Base-by-base conservation (phyloP, 108 stramenopile species). In the Nitzschia sp. region DNA sequence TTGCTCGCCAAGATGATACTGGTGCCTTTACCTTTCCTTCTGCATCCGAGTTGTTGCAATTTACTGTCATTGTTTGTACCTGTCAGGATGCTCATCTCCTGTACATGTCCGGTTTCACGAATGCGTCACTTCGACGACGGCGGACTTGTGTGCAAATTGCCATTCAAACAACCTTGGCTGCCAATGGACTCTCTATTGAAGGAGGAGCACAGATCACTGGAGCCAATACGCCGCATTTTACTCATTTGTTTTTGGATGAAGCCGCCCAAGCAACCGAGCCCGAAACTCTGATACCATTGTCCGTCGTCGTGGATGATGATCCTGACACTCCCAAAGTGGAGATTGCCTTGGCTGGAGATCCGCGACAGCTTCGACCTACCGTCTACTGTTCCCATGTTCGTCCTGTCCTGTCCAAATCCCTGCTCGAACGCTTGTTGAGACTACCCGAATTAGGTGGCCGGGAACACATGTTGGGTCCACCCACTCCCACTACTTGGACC, bases 231-330 rank as follows among this genome's bases (percentile, higher is more conserved):
- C 82, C 84, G 6, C 83, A 80, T 53, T 90, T 90, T 51, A 80
- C 82, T 8, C 89, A 90, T 72, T 72, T 90, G 29, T 90, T 87
- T 53, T 64, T 90, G 21, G 89, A 90, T 43, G 89, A 90, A 60
- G 84, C 89, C 17, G 84, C 86, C 0, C 86, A 90, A 78, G 89
- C 89, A n/a, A 87, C 80, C 10, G 89, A 90, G 54, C 84, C 89
- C 14, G 89, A 90, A 61, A 68, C 74, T 10, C 51, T 86, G 11
- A 77, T 83, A 53, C 86, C 89, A 6, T 25, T 90, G 20, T 82
- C 81, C 26, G 79, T 83, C 39, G 89, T 90, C n/a, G 71, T 86
- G 8, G 86, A 90, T 69, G 80, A 83, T 58, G 40, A 52, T 43
- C 71, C 76, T 10, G 83, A 79, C 10, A 67, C 56, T 12, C 62